Evolutionary conservation across 352 stramenopile genomes (phyloP), one percentile per base, ranked within the genome.

Genomic region (Phytophthora fragariae): DNA sequence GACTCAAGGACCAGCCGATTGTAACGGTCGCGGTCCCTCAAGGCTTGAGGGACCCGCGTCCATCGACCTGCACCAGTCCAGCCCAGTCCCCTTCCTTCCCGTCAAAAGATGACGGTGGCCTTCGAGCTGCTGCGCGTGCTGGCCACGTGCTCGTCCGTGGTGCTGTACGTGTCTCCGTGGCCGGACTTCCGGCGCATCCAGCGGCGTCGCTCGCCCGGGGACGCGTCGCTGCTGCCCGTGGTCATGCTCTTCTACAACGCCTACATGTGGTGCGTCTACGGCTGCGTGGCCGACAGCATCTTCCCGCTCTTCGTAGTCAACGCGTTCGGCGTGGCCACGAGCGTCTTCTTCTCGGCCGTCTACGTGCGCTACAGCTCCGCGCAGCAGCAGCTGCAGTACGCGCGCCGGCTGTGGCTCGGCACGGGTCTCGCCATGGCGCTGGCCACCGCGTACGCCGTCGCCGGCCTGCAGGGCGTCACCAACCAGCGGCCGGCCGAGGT

Each of bases 191-290:
- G 53, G 6, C 73, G 73, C 44, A 68, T 80, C 31, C 65, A 80
- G 37, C 41, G 39, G 19, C 58, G 62, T 7, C 60, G 57, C 41
- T 65, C 62, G 12, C 57, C 63, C 12, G 65, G 75, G 19, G 41
- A 76, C 50, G 41, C 72, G 35, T 73, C 63, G 29, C 59, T 79
- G 41, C 71, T 79, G 62, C 70, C 66, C 2, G 65, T 81, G 2
- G 74, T 81, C 49, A 69, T 70, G 62, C 70, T 81, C 53, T 78
- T 75, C 62, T 68, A 62, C 65, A 81, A 78, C 70, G 73, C 65
- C 62, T 76, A 54, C 49, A 68, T 81, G 62, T 79, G 70, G 70
- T 64, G 66, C 62, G 47, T 69, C 66, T 79, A 81, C 75, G 70
- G 69, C 64, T 66, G 53, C 50, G 64, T 80, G 50, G 76, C 73